Percentiles rank a stretch among this genome's conserved stretches.
phyloP scores from a whole-genome alignment of 805 yeast genomes.

The Myxozyma mucilagina region DNA sequence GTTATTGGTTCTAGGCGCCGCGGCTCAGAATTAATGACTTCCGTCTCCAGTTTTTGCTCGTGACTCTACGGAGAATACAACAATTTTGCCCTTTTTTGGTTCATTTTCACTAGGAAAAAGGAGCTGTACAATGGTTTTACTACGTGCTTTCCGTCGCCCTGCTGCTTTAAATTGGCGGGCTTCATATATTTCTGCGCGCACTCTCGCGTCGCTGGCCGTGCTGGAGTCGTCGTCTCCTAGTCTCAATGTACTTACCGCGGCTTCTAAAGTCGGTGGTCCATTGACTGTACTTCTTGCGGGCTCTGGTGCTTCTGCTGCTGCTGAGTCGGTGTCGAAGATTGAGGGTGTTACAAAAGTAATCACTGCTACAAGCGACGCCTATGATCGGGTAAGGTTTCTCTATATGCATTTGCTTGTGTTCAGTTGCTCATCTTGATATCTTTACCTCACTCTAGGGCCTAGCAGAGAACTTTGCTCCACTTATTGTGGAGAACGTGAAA shows the following conservation, averaged over 20 bases:
- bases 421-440: background rate
- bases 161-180: background rate
- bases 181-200: constrained; percentile 1
- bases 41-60: background rate
- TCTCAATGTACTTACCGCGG: constrained; percentile 70
- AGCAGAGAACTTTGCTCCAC: constrained; percentile 81
- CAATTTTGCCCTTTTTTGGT: background rate
- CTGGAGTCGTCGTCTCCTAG: constrained; percentile 50
- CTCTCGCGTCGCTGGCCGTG: constrained; percentile 35
- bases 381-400: constrained; percentile 53
- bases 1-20: background rate
- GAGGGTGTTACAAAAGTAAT: constrained; percentile 57
- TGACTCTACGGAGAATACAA: too few relatives aligned
- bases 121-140: background rate
- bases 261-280: constrained; percentile 67
- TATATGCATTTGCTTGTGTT: too few relatives aligned
- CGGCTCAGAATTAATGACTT: background rate
- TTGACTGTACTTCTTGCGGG: constrained; percentile 80
- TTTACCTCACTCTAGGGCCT: constrained; percentile 42
- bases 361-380: constrained; percentile 57
- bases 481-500: constrained; percentile 52
- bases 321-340: constrained; percentile 55
- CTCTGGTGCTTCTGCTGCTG: constrained; percentile 51
- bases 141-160: background rate
- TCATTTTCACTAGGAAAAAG: background rate